phyloP scores from a whole-genome alignment of 1,139 yeast genomes.

The Meyerozyma elateridarum region DNA sequence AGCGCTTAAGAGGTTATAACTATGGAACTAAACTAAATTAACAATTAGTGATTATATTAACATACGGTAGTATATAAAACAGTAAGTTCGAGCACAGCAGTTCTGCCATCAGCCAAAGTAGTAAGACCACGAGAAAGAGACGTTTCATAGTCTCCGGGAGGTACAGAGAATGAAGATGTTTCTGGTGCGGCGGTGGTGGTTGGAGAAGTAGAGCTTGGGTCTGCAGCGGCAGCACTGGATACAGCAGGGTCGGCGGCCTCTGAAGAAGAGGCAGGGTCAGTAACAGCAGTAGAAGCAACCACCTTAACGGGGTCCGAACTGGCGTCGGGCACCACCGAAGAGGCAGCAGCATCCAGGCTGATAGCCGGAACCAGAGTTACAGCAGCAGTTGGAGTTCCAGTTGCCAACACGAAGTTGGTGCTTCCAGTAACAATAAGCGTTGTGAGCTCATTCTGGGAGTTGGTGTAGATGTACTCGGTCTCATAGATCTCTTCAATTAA shows the following conservation, averaged over 20 bases:
- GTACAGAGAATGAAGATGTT: slow-evolving; percentile 4
- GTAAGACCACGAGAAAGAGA: slow-evolving; percentile 4
- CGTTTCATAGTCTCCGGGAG: slow-evolving; percentile 5
- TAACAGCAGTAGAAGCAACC: slow-evolving; percentile 7
- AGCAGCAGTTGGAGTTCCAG: slow-evolving; percentile 3
- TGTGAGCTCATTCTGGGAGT: slow-evolving; percentile 28
- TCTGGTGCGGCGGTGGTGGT: slow-evolving; percentile 3
- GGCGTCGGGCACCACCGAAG: slow-evolving; percentile 3
- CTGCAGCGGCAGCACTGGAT: slow-evolving; percentile 7
- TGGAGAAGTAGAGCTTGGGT: slow-evolving; percentile 5
- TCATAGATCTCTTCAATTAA: slow-evolving; percentile 26
- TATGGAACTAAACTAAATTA: no score
- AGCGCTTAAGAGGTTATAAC: no score
- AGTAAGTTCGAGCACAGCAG: slow-evolving; percentile 29
- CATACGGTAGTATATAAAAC: slow-evolving; percentile 28
- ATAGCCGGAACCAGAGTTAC: slow-evolving; percentile 1
- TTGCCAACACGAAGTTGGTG: slow-evolving; percentile 12
- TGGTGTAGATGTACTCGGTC: slow-evolving; percentile 33
- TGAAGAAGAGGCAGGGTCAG: slow-evolving; percentile 8
- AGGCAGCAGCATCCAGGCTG: slow-evolving; percentile 5
- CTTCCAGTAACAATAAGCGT: slow-evolving; percentile 27
- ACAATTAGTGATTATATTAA: no score
- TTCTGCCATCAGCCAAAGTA: slow-evolving; percentile 7
- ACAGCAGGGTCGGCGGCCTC: slow-evolving; percentile 7
- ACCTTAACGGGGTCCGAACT: slow-evolving; percentile 4